Conservation (phyloP, 805 yeast genomes). For the Monosporozyma servazzii region DNA sequence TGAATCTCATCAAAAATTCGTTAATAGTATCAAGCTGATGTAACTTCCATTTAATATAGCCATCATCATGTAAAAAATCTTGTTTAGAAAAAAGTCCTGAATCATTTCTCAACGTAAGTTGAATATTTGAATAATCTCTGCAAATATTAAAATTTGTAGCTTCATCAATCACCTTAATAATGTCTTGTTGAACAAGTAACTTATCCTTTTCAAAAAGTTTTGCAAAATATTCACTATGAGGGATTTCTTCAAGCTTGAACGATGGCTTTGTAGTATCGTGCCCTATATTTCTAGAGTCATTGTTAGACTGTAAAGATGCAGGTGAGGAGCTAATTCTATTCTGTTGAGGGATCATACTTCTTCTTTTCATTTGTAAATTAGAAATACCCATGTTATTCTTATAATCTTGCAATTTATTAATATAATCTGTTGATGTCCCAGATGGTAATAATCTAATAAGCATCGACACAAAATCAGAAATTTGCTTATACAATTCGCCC, state of each 20-base stretch:
- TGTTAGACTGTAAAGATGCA: background rate
- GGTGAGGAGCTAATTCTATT: background rate
- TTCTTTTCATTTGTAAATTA: background rate
- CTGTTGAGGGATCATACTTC: background rate
- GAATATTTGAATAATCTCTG: slow-evolving; percentile 9
- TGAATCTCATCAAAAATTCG: slow-evolving; percentile 21
- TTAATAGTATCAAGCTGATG: slow-evolving; percentile 29
- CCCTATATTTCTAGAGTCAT: background rate
- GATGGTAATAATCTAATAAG: slow-evolving; percentile 13
- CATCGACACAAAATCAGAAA: slow-evolving; percentile 19
- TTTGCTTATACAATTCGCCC: slow-evolving; percentile 18
- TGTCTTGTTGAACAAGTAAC: slow-evolving; percentile 45
- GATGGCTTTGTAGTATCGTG: slow-evolving; percentile 33
- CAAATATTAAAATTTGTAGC: slow-evolving; percentile 15
- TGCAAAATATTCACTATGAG: slow-evolving; percentile 40
- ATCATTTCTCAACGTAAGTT: slow-evolving; percentile 15
- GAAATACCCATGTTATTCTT: slow-evolving; percentile 17
- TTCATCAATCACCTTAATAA: slow-evolving; percentile 26
- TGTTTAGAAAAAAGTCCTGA: slow-evolving; percentile 24
- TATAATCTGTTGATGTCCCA: slow-evolving; percentile 11
- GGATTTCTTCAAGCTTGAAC: slow-evolving; percentile 46
- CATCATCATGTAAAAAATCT: slow-evolving; percentile 31
- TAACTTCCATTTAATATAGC: slow-evolving; percentile 36
- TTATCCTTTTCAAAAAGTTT: slow-evolving; percentile 42
- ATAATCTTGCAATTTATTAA: slow-evolving; percentile 37